Evolutionary conservation across 2,329 filamentous ascomycete genomes (phyloP), one percentile per base, ranked within the genome.

Genomic region (Ophiostoma populinum): DNA sequence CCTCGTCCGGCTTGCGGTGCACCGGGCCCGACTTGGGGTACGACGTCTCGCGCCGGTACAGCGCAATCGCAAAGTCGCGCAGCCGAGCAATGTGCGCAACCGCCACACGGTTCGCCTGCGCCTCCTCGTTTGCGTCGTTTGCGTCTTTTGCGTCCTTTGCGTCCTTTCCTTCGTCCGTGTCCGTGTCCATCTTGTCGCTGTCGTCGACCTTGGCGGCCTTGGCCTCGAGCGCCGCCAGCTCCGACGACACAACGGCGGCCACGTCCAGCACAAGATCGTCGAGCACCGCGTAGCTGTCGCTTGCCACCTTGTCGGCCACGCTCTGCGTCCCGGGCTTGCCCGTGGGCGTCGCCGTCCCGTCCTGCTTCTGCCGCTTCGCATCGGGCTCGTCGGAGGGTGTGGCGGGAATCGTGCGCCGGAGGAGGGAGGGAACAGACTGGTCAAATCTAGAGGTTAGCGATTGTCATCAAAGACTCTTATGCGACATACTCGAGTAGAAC

Each of bases 181-280:
- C 21, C 3, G 21, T 12, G 6, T 27, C 24, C 18, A 15, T 25
- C 16, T 20, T 19, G 24, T 15, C 26, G 20, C 22, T 11, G 10
- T 26, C 20, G 19, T 24, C 26, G 10, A 7, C 8, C 24, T 32
- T 36, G 8, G 15, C 25, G 6, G 25, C 16, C 24, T 35, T 18
- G 18, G n/a, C 12, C 24, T 62, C 55, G 19, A 72, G 50, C 31
- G 69, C 61, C 20, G 57, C 57, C 29, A 69, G 46, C 24, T 64
- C 60, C 11, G 45, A 40, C 20, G 48, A 43, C 4, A 48, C 45
- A 6, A 42, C 43, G 10, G 43, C 35, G 19, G 50, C 57, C 27
- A 76, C 51, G 41, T 77, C 73, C 34, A 61, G 52, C 12, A 79
- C 67, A 27, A 81, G 58, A 41, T 79, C 71, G 19, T 80, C 75